phyloP scores from a whole-genome alignment of 768 basidiomycete species.

The Psilocybe azurescens region DNA sequence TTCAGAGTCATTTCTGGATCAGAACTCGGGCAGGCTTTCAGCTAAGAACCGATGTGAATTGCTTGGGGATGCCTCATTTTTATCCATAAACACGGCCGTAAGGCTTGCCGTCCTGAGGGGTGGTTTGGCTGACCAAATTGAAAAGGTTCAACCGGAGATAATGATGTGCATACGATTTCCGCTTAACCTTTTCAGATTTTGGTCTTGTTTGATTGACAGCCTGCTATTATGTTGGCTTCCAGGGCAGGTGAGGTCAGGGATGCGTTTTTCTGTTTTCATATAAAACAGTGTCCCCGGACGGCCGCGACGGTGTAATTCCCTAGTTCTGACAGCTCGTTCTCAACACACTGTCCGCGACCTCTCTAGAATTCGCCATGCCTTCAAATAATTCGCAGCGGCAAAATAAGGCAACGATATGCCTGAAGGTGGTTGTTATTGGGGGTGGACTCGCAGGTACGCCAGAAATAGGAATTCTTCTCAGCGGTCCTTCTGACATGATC shows the following conservation, averaged over 20 bases:
- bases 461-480: background rate
- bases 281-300: conserved; percentile 10
- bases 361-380: conserved; percentile 7
- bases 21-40: background rate
- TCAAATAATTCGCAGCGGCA: conserved; percentile 9
- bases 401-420: conserved; percentile 13
- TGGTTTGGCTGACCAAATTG: background rate
- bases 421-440: conserved; percentile 39
- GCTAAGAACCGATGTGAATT: background rate
- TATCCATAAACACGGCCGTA: background rate
- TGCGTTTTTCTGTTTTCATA: background rate
- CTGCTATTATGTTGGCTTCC: conserved; percentile 20
- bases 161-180: conserved; percentile 12
- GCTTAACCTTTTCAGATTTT: conserved; percentile 16
- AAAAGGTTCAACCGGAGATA: conserved; percentile 6
- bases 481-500: background rate
- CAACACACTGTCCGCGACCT: background rate
- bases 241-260: background rate
- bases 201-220: conserved; percentile 20
- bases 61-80: background rate
- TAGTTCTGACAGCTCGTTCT: conserved; percentile 7
- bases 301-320: conserved; percentile 2
- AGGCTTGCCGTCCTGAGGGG: background rate
- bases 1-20: background rate
- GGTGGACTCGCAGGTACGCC: conserved; percentile 45